Evolutionary conservation across 208 protist species (phyloP).

Genomic region (Leishmania arabica): DNA sequence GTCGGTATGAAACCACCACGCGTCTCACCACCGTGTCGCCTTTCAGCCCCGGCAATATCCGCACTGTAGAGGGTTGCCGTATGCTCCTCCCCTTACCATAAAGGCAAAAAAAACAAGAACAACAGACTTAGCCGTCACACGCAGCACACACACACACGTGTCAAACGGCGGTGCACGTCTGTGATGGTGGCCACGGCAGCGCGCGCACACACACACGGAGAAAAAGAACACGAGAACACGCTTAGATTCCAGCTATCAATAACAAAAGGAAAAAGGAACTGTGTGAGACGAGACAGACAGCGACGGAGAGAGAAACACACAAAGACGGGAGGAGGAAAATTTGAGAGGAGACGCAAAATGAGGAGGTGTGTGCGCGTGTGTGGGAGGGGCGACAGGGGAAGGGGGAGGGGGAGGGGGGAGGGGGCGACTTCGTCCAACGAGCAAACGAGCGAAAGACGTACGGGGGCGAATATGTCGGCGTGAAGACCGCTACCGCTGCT

Average conservation of each 20-base stretch:
- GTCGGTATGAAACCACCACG: neutral
- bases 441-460: neutral
- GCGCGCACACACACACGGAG: neutral
- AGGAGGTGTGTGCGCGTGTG: neutral
- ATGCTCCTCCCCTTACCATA: neutral
- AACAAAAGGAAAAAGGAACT: neutral
- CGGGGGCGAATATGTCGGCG: neutral
- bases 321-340: neutral
- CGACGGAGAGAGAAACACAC: neutral
- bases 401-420: neutral
- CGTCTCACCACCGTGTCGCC: neutral
- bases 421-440: neutral
- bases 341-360: neutral
- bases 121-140: neutral
- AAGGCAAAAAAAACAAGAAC: neutral
- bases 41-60: neutral
- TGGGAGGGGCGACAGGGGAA: neutral
- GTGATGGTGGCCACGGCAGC: neutral
- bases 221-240: neutral
- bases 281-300: neutral
- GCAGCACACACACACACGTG: neutral
- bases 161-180: neutral
- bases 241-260: neutral
- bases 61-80: neutral
- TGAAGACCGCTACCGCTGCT: neutral